These are phyloP conservation scores for Pyrenophora teres DNA, from an alignment of 2,329 filamentous ascomycete genomes.

Conservation along the genomic window DNA sequence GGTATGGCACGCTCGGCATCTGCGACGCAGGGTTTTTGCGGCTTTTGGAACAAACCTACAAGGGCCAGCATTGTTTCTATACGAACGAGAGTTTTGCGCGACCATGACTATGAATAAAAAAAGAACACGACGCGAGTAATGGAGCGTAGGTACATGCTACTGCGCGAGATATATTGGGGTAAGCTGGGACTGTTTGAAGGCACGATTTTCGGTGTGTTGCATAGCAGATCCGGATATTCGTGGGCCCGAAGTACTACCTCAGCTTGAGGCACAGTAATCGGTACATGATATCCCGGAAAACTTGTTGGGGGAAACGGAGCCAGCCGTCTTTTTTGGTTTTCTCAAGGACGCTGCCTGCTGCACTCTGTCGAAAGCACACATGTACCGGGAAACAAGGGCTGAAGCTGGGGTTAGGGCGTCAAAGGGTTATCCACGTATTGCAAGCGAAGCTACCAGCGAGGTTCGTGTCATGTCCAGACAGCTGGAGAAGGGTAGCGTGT, in stretches of 20 bases:
- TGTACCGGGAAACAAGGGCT: background rate
- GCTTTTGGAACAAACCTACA: too few species aligned
- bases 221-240: background rate
- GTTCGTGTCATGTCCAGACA: background rate
- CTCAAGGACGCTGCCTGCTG: background rate
- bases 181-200: constrained; percentile 1
- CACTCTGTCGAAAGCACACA: background rate
- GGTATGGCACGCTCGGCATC: too few species aligned
- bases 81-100: too few species aligned
- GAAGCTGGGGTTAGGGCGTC: background rate
- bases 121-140: background rate
- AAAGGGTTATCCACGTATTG: background rate
- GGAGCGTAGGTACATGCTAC: background rate
- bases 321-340: too few species aligned
- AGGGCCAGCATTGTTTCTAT: too few species aligned
- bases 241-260: background rate
- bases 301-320: background rate
- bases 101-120: too few species aligned
- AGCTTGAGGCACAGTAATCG: background rate
- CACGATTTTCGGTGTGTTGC: constrained; percentile 6
- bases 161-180: background rate
- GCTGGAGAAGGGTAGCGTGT: background rate
- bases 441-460: background rate
- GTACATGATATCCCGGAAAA: background rate
- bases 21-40: too few species aligned